phyloP scores from a whole-genome alignment of 2,329 filamentous ascomycete species.

The Xylariaceae sp. region DNA sequence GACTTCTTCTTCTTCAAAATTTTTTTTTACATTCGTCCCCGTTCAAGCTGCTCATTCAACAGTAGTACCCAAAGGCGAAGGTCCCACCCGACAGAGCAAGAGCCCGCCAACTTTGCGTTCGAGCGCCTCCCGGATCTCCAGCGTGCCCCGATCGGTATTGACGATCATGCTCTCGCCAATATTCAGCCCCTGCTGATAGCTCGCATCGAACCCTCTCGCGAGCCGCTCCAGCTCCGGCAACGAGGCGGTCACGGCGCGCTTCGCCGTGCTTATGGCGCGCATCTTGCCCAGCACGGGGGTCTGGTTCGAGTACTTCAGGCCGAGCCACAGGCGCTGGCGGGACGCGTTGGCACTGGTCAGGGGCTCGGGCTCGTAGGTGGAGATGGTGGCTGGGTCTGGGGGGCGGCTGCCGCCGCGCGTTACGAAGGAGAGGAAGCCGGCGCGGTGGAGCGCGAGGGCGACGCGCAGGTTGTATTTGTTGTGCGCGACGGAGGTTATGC shows the following conservation, averaged over 20 bases:
- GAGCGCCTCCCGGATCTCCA: conserved; percentile 80
- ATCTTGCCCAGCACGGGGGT: conserved; percentile 71
- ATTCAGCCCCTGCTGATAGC: conserved; percentile 61
- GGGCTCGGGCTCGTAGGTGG: conserved; percentile 47
- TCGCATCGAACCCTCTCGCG: conserved; percentile 62
- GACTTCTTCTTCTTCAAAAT: no score
- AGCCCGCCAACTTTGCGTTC: conserved; percentile 77
- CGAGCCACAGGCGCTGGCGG: conserved; percentile 75
- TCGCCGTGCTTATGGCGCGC: conserved; percentile 67
- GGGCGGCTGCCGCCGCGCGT: conserved; percentile 63
- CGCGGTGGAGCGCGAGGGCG: conserved; percentile 72
- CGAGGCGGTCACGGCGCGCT: conserved; percentile 64
- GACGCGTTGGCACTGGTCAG: conserved; percentile 70
- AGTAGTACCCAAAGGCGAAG: no score
- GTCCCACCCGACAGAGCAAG: conserved; percentile 64
- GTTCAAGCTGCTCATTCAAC: no score
- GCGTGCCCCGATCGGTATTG: conserved; percentile 69
- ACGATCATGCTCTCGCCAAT: conserved; percentile 82
- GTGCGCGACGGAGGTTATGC: conserved; percentile 77
- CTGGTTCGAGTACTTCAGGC: conserved; percentile 85
- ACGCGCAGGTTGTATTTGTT: conserved; percentile 76
- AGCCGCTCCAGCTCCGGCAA: conserved; percentile 60
- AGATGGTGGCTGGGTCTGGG: conserved; percentile 44
- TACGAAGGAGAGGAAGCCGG: conserved; percentile 77
- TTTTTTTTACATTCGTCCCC: no score